A percentile compares a stretch with the other conserved stretches of the same genome.
Conservation (phyloP, 2,329 filamentous ascomycete genomes). For the Pestalotiopsis sp. region DNA sequence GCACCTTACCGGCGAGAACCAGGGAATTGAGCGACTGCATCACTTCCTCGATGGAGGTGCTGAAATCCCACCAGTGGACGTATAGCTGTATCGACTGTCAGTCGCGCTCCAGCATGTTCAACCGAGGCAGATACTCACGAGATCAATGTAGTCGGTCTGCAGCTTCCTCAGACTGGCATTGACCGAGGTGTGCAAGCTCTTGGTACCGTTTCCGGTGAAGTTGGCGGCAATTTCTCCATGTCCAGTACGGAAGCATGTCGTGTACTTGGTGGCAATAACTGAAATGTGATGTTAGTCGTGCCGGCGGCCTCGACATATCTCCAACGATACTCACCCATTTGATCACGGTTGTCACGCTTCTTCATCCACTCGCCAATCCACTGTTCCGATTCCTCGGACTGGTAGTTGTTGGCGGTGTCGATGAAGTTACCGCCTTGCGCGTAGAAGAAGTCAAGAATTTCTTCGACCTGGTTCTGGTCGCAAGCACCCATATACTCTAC, state of each 20-base stretch:
- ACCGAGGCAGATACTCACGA: too few species aligned
- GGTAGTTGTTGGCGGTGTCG: constrained; percentile 73
- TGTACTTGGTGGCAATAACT: constrained; percentile 73
- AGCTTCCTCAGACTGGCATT: constrained; percentile 61
- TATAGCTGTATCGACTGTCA: constrained; percentile 47
- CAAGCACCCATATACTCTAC: constrained; percentile 64
- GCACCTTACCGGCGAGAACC: constrained; percentile 63
- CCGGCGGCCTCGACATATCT: neutral
- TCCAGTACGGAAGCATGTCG: constrained; percentile 57
- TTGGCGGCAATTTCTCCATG: constrained; percentile 50
- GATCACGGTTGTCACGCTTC: constrained; percentile 63
- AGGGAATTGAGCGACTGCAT: constrained; percentile 70
- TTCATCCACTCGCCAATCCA: constrained; percentile 76
- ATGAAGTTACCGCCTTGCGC: constrained; percentile 72
- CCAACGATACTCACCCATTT: constrained; percentile 53
- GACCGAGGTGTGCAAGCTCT: constrained; percentile 60
- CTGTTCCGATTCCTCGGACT: constrained; percentile 61
- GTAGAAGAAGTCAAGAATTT: constrained; percentile 68
- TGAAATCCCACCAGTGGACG: constrained; percentile 70
- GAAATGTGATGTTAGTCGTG: constrained; percentile 13
- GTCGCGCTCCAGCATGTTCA: neutral
- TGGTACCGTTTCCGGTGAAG: constrained; percentile 61
- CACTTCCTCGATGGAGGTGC: constrained; percentile 65
- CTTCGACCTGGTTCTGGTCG: constrained; percentile 62
- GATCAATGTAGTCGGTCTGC: constrained; percentile 70